Evolutionary conservation across 305 asterid genomes (phyloP).

Genomic region (Ilex paraguariensis): DNA sequence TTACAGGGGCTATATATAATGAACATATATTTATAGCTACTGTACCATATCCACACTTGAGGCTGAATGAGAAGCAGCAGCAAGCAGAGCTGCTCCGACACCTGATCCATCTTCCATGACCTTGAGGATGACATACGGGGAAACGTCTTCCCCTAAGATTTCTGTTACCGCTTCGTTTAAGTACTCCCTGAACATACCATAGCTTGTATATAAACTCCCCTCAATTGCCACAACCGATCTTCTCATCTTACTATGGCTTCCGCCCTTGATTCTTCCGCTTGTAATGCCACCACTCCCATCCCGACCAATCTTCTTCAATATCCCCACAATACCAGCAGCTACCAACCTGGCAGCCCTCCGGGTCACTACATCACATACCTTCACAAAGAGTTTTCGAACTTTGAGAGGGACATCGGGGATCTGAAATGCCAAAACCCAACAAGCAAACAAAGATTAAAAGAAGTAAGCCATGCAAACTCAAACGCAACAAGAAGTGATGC

Average conservation of each 20-base stretch:
- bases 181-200: constrained; percentile 64
- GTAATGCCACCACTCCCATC: constrained; percentile 58
- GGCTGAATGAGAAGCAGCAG: constrained; percentile 70
- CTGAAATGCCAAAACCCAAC: constrained; percentile 29
- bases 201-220: constrained; percentile 70
- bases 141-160: constrained; percentile 65
- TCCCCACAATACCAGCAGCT: constrained; percentile 84
- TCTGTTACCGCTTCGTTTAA: constrained; percentile 61
- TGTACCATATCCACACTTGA: constrained; percentile 24
- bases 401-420: constrained; percentile 51
- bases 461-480: constrained; percentile 1
- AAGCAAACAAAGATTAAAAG: constrained; percentile 1
- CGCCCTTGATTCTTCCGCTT: constrained; percentile 35
- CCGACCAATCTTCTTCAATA: constrained; percentile 78
- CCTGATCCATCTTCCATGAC: constrained; percentile 78
- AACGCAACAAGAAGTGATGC: not conserved
- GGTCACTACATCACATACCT: constrained; percentile 74
- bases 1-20: constrained; percentile 26
- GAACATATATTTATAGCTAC: constrained; percentile 28
- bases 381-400: constrained; percentile 70
- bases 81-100: constrained; percentile 84
- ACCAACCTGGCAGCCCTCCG: constrained; percentile 82
- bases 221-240: constrained; percentile 82
- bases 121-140: constrained; percentile 48
- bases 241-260: constrained; percentile 33